A percentile compares a stretch with the other conserved stretches of the same genome.
phyloP scores from a whole-genome alignment of 208 protist species.

The Crithidia fasciculata region DNA sequence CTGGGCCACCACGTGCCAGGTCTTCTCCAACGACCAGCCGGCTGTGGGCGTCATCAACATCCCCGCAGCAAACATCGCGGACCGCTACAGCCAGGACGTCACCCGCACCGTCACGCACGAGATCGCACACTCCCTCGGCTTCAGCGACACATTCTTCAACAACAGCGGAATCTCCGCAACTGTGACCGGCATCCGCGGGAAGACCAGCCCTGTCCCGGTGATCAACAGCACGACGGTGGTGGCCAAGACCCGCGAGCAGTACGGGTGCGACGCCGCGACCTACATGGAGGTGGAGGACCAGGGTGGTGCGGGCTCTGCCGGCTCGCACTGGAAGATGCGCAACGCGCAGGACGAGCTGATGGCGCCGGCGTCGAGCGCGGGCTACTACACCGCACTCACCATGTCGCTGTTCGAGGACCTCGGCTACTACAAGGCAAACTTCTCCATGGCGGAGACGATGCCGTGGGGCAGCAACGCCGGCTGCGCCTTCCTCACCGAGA shows the following conservation, averaged over 20 bases:
- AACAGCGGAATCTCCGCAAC: not conserved
- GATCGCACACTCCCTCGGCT: constrained; percentile 87
- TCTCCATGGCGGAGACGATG: constrained; percentile 68
- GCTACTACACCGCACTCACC: constrained; percentile 82
- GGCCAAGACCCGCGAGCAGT: constrained; percentile 52
- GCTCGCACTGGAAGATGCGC: constrained; percentile 87
- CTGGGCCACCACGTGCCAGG: constrained; percentile 58
- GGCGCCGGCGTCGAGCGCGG: constrained; percentile 29
- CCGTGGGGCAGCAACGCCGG: constrained; percentile 65
- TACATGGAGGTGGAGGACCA: constrained; percentile 84
- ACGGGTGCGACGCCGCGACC: constrained; percentile 53
- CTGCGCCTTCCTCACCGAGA: constrained; percentile 56
- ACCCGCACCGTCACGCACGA: constrained; percentile 68
- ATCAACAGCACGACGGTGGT: constrained; percentile 45
- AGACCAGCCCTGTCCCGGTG: constrained; percentile 12
- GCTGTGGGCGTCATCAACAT: constrained; percentile 64
- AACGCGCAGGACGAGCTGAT: constrained; percentile 88
- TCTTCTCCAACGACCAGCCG: constrained; percentile 22
- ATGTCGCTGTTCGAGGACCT: constrained; percentile 82
- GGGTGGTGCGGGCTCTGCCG: constrained; percentile 41
- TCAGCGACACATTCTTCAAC: constrained; percentile 28
- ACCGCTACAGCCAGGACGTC: not conserved
- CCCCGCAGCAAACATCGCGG: constrained; percentile 34
- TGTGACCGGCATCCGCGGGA: constrained; percentile 38
- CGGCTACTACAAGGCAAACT: constrained; percentile 77